Base-by-base conservation (phyloP, 2,329 filamentous ascomycete species). In the Venturia carpophila region DNA sequence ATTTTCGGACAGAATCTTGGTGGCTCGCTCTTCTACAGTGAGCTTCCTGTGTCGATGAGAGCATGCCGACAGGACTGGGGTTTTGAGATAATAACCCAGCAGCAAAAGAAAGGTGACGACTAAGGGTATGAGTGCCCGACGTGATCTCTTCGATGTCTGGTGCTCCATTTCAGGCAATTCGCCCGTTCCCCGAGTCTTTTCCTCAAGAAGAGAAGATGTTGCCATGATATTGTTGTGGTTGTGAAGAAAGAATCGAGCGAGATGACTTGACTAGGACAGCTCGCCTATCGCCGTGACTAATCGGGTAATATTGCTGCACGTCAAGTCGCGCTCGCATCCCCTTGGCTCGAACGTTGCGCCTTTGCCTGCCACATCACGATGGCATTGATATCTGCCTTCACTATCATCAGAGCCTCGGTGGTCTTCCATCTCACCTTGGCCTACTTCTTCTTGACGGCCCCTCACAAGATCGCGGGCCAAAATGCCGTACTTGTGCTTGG, bases 371-470 rank as follows among this genome's bases (percentile, higher is more conserved):
- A 66, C 37, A 9, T 11, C 66, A 80, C 64, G 67, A 97, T 97
- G 92, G 88, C 86, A 41, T 80, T 95, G 74, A 83, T 97, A 72
- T 92, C 90, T 1, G 87, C 87, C 67, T 88, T 84, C 73, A 90
- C 88, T 10, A 87, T 96, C 75, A 88, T 97, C 71, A 88, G 90
- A 70, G 87, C 86, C 63, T 79, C 96, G 70, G 89, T 89, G 70
- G 83, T 96, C 73, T 91, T 94, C 79, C 90, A 96, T 78, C 77
- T 96, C 69, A 90, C 90, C 6, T 80, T 94, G 61, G 91, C 87
- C 71, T 92, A 88, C 77, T 91, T 94, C 79, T 88, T 97, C 78
- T 82, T 95, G 71, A 88, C 85, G 52, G 87, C 83, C 66, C 92
- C 92, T 6, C 78, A 79, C 67, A 81, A 84, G 55, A 82, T 97